Evolutionary conservation across 495 filamentous ascomycete species (phyloP).

Genomic region (Penicillium fimorum): DNA sequence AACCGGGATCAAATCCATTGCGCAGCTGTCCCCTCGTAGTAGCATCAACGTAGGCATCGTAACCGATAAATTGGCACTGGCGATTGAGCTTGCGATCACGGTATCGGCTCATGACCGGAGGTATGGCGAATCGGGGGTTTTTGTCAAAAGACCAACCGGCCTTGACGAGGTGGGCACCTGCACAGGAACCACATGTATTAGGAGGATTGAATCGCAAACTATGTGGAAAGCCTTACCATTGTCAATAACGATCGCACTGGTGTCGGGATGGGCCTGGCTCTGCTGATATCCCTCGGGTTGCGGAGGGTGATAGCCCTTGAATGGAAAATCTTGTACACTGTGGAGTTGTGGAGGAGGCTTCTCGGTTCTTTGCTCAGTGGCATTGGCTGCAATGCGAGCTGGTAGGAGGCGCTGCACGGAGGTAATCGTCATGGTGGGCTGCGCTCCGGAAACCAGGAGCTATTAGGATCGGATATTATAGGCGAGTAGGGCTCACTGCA

Average conservation of each 20-base stretch:
- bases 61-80: slow-evolving; percentile 85
- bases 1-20: slow-evolving; percentile 86
- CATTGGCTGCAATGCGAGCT: slow-evolving; percentile 30
- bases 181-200: background rate
- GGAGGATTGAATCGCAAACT: background rate
- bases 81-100: slow-evolving; percentile 87
- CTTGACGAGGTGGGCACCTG: slow-evolving; percentile 83
- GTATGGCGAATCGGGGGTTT: slow-evolving; percentile 71
- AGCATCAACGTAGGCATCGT: slow-evolving; percentile 89
- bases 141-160: slow-evolving; percentile 94
- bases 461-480: slow-evolving; percentile 24
- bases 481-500: slow-evolving; percentile 29
- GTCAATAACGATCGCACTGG: slow-evolving; percentile 90
- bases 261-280: slow-evolving; percentile 53
- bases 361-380: slow-evolving; percentile 35
- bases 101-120: slow-evolving; percentile 90
- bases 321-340: slow-evolving; percentile 69
- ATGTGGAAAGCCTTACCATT: slow-evolving; percentile 64
- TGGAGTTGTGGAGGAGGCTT: slow-evolving; percentile 53
- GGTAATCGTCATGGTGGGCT: slow-evolving; percentile 50
- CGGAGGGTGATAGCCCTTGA: slow-evolving; percentile 67
- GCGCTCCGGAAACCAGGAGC: slow-evolving; percentile 30
- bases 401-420: slow-evolving; percentile 44
- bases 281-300: slow-evolving; percentile 65
- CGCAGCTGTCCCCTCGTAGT: slow-evolving; percentile 87